phyloP scores from a whole-genome alignment of 164 flowering plant genomes.

The Berberis vulgaris region DNA sequence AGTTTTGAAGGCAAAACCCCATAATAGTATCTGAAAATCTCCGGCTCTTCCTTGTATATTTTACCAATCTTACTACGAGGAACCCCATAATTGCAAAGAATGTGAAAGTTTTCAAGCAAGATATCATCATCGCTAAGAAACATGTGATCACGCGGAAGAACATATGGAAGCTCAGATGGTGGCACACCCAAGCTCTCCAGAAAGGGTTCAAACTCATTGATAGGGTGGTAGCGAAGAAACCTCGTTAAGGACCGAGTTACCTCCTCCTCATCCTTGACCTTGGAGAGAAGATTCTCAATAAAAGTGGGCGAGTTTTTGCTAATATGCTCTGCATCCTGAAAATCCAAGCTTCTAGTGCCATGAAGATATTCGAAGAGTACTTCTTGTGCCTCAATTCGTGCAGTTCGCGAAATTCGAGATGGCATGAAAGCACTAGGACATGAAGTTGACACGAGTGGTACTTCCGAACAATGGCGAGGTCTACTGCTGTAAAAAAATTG shows the following conservation, averaged over 20 bases:
- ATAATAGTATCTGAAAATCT: constrained; percentile 39
- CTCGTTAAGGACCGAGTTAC: constrained; percentile 28
- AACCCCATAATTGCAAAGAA: constrained; percentile 62
- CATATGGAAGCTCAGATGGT: constrained; percentile 25
- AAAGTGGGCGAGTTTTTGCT: constrained; percentile 62
- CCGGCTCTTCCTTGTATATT: constrained; percentile 45
- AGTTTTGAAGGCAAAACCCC: constrained; percentile 46
- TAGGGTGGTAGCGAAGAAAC: constrained; percentile 62
- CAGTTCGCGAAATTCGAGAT: constrained; percentile 25
- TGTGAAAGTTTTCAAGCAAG: constrained; percentile 49
- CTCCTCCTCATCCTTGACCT: constrained; percentile 24
- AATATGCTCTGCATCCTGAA: constrained; percentile 63
- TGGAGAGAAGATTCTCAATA: constrained; percentile 31
- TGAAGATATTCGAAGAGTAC: constrained; percentile 62
- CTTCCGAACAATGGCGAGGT: constrained; percentile 2
- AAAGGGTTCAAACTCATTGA: constrained; percentile 85
- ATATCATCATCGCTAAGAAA: constrained; percentile 51
- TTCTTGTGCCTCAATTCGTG: constrained; percentile 37
- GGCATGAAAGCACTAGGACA: constrained; percentile 2
- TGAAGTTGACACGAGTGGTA: constrained; percentile 5
- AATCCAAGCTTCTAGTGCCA: constrained; percentile 45
- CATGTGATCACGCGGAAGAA: constrained; percentile 50
- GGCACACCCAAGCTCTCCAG: constrained; percentile 77
- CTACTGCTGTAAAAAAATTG: constrained; percentile 20
- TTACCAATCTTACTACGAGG: constrained; percentile 48